Evolutionary conservation across 148 eudicot species (phyloP).

Genomic region (Rhododendron ovatum): DNA sequence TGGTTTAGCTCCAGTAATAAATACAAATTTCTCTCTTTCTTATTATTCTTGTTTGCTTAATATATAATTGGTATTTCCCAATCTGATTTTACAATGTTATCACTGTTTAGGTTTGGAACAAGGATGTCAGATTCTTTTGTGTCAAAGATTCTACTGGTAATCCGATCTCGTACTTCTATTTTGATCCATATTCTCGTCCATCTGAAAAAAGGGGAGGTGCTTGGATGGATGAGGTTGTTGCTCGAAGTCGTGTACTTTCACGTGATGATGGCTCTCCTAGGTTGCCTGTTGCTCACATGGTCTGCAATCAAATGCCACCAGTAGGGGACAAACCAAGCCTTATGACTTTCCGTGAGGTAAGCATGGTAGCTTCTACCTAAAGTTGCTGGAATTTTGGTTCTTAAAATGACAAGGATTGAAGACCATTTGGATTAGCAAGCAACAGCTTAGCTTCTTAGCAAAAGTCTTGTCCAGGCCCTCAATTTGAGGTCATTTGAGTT

Average conservation of each 20-base stretch:
- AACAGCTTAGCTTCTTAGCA: neutral
- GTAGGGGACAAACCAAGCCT: conserved; percentile 96
- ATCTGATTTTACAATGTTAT: conserved; percentile 8
- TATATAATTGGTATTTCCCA: neutral
- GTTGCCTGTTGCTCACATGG: conserved; percentile 97
- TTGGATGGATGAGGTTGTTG: conserved; percentile 96
- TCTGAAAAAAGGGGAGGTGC: conserved; percentile 98
- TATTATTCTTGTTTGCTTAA: neutral
- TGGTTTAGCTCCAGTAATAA: conserved; percentile 69
- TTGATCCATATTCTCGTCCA: conserved; percentile 99
- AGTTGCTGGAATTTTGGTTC: neutral
- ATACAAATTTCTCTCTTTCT: neutral
- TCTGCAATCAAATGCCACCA: conserved; percentile 98
- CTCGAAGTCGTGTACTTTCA: conserved; percentile 82
- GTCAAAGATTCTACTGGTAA: conserved; percentile 80
- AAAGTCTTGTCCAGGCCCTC: neutral
- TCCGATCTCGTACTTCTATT: conserved; percentile 82
- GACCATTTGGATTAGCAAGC: neutral
- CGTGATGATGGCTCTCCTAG: conserved; percentile 70
- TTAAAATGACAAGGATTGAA: neutral
- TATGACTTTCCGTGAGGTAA: conserved; percentile 97
- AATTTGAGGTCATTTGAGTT: neutral
- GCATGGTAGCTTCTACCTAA: conserved; percentile 14
- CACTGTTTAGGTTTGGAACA: conserved; percentile 71
- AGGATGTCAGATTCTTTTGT: conserved; percentile 72